Base-by-base conservation (phyloP, 441 rosid genomes). In the Rhodomyrtus psidioides region DNA sequence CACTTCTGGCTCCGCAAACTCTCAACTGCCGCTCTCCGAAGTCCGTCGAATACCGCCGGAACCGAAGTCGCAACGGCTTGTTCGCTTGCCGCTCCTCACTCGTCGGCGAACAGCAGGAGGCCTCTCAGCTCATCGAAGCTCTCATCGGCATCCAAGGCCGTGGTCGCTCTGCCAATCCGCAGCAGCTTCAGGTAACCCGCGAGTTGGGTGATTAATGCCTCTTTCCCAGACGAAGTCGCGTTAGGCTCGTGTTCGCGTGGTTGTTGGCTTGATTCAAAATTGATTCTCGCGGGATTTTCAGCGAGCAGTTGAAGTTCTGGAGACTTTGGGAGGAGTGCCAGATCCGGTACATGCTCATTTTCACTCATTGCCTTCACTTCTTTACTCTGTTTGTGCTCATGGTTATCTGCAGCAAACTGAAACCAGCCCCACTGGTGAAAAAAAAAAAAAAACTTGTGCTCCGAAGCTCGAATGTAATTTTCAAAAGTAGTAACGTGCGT, bases 91-190 rank as follows among this genome's bases (percentile, higher is more conserved):
- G 89, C 26, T 93, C 93, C 51, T 88, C 96, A 58, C 84, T 90
- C 24, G 89, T 91, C 13, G 90, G 89, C 55, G 91, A 91, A 62
- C 90, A 89, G 58, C 92, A 59, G 85, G 84, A 83, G 82, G 84
- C 88, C 4, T 88, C 94, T 27, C 90, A 90, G 79, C 93, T 97
- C 55, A 91, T 97, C 81, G 93, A 94, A 55, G 99, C 99, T 6
- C 95, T 97, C 26, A 91, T 95, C 21, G 98, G 99, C n/a, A 95
- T 97, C 85, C 99, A 97, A 92, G 99, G 98, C 87, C 93, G 99
- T 58, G 99, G 99, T 81, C 92, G 93, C 86, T 94, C 98, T 0
- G 99, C 98, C 55, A 89, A 98, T 85, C 91, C 97, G 65, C 91
- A 24, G 87, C 98, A 97, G 87, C 98, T 96, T 84, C 82, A 81